phyloP scores from a whole-genome alignment of 78 protist species.

The Guillardia theta region DNA sequence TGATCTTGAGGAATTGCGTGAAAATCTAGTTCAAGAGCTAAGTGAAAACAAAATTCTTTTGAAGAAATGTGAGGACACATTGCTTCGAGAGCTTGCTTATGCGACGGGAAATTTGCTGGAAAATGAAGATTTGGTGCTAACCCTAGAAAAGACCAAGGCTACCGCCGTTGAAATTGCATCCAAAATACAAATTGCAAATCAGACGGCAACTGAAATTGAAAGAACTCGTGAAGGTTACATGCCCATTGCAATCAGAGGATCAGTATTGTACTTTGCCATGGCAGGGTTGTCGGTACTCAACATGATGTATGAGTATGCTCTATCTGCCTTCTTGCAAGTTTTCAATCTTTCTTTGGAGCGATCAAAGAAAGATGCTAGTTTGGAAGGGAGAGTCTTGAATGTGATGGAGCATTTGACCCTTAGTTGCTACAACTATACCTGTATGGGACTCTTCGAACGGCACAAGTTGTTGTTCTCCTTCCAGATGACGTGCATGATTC shows the following conservation, averaged over 20 bases:
- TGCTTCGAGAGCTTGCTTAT: conserved; percentile 75
- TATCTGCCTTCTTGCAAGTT: conserved; percentile 76
- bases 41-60: conserved; percentile 62
- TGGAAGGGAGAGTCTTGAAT: conserved; percentile 34
- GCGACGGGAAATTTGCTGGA: conserved; percentile 80
- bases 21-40: conserved; percentile 30
- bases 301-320: conserved; percentile 82
- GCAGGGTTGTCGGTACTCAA: background rate
- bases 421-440: conserved; percentile 59
- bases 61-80: conserved; percentile 85
- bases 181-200: background rate
- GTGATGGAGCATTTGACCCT: conserved; percentile 45
- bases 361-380: conserved; percentile 12
- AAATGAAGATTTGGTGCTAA: conserved; percentile 55
- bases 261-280: background rate
- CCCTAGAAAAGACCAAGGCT: background rate
- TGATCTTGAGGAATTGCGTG: conserved; percentile 70
- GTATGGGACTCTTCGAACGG: conserved; percentile 71
- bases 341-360: conserved; percentile 62
- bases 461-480: conserved; percentile 75
- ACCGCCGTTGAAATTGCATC: background rate
- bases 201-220: background rate
- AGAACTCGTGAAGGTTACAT: background rate
- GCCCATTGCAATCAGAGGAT: background rate
- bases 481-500: conserved; percentile 23